These are phyloP conservation scores for Trichoderma hamatum DNA, from an alignment of 2,329 filamentous ascomycete genomes.

Conservation along the genomic window DNA sequence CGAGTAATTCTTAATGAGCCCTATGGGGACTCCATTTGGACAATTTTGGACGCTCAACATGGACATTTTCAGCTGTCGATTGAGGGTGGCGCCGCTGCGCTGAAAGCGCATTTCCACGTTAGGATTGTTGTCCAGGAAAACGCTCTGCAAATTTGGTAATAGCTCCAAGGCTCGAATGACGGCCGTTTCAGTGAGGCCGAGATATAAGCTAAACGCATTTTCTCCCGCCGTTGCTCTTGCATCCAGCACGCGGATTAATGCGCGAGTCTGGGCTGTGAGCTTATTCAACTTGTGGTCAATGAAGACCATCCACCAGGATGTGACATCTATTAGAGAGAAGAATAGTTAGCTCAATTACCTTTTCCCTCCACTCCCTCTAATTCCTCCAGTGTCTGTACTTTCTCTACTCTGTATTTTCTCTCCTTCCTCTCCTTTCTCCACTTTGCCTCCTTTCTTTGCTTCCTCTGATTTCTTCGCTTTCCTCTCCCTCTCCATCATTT, in stretches of 20 bases:
- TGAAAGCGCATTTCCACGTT: constrained; percentile 49
- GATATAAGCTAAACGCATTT: constrained; percentile 48
- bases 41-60: constrained; percentile 53
- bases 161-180: constrained; percentile 44
- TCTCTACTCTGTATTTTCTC: background rate
- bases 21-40: constrained; percentile 43
- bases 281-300: constrained; percentile 44
- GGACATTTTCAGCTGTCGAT: background rate
- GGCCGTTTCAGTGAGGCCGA: constrained; percentile 42
- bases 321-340: constrained; percentile 42
- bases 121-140: constrained; percentile 53
- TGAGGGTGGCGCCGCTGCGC: constrained; percentile 28
- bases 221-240: constrained; percentile 46
- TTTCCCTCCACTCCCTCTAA: background rate
- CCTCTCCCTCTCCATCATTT: background rate
- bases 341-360: background rate
- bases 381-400: background rate
- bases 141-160: constrained; percentile 50
- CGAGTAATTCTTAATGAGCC: constrained; percentile 30
- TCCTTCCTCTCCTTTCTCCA: background rate
- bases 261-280: constrained; percentile 45
- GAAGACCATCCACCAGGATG: constrained; percentile 54
- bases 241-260: constrained; percentile 52
- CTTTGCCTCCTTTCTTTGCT: background rate
- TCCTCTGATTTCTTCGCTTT: background rate